Evolutionary conservation across 2,329 filamentous ascomycete species (phyloP).

Genomic region (Pseudogymnoascus sp.): DNA sequence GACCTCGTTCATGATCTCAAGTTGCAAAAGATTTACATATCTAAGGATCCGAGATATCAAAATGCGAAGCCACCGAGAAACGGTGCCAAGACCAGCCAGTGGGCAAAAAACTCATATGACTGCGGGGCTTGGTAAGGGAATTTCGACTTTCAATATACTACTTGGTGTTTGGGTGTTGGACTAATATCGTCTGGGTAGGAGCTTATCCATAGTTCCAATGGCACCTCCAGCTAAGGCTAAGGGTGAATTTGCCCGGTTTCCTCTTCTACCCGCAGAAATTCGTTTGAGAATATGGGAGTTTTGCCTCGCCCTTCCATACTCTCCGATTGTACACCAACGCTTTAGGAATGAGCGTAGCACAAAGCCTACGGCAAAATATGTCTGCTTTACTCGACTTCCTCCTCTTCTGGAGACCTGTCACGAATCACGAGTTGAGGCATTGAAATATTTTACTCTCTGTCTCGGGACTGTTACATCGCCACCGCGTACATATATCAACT

Average conservation of each 20-base stretch:
- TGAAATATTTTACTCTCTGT: background rate
- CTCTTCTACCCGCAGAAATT: constrained; percentile 11
- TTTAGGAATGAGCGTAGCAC: constrained; percentile 28
- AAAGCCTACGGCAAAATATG: constrained; percentile 13
- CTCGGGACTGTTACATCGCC: background rate
- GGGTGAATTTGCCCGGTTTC: constrained; percentile 9
- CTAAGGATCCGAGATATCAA: background rate
- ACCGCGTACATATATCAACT: background rate
- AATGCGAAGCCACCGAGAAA: background rate
- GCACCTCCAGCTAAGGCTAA: background rate
- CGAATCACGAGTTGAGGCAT: background rate
- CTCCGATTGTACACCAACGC: constrained; percentile 25
- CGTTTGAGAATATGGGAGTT: constrained; percentile 12
- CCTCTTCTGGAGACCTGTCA: background rate
- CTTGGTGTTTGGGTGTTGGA: background rate
- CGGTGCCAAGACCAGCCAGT: constrained; percentile 2
- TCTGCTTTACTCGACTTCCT: constrained; percentile 7
- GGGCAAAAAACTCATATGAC: constrained; percentile 8
- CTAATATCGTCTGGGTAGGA: constrained; percentile 6
- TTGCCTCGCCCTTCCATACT: constrained; percentile 19
- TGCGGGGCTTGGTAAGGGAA: constrained; percentile 6
- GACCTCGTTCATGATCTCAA: background rate
- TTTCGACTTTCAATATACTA: background rate
- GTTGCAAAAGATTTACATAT: background rate
- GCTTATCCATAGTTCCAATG: background rate